Base-by-base conservation (phyloP, 2,329 filamentous ascomycete species). In the Chaetomium sp. region DNA sequence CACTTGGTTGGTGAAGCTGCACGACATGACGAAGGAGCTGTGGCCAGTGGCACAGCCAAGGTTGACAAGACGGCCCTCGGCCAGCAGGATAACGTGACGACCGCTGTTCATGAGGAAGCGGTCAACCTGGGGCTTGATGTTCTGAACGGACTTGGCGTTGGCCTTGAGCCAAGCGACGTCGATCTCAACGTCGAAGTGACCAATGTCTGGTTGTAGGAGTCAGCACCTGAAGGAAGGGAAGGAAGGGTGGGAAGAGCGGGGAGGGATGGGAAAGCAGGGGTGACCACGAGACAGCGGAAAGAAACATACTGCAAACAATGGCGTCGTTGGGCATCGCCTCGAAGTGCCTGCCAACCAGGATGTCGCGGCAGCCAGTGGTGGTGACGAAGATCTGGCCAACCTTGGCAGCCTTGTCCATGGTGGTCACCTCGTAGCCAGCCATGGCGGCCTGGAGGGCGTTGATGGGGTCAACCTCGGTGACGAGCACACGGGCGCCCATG, bases 1-100 rank as follows among this genome's bases (percentile, higher is more conserved):
- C 75, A 98, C 95, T 87, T 99, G 95, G 90, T 99, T 99, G 87
- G 93, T 96, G 90, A 99, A 99, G 70, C 94, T 98, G 90, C 95
- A 99, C 75, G 93, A 97, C 95, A 99, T 98, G 86, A 99, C 95
- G 82, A 99, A 99, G 60, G 94, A 98, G 73, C 93, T 97, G 90
- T 99, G 95, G 73, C 95, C 95, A 70, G 95, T 99, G 78, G 95
- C 95, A 82, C 95, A 99, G 81, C 95, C 95, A 74, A 99, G 87
- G 90, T 99, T 99, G 84, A 99, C 95, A 71, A 99, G 91, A 85
- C 95, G 94, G 74, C 95, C 95, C 86, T 98, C 95, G 70, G 95
- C 95, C 70, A 99, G 89, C 75, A 99, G 93, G 82, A 99, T 96
- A 86, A 99, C 93, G 87, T 98, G 90, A 75, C 91, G 90, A 82